phyloP scores from a whole-genome alignment of 106 monocot species.

The Alisma plantagoaquatica region DNA sequence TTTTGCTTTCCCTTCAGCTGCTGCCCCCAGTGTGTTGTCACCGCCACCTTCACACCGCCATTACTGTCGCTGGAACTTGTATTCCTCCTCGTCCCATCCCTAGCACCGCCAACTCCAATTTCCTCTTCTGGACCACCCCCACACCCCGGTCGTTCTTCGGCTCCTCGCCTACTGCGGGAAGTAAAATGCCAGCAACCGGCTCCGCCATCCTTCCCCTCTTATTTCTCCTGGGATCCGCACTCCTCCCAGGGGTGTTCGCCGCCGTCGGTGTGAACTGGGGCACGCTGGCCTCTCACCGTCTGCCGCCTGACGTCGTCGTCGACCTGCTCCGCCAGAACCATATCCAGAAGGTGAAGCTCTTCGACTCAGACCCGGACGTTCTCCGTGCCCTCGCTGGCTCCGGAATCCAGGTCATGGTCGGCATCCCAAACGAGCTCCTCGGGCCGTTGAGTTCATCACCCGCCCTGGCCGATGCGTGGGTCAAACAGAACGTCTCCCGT shows the following conservation, averaged over 20 bases:
- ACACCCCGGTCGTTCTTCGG: too few species aligned
- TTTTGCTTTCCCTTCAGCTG: too few species aligned
- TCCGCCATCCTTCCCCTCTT: slow-evolving; percentile 8
- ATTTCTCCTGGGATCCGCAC: slow-evolving; percentile 4
- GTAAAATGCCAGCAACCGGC: slow-evolving; percentile 16
- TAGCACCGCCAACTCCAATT: not conserved
- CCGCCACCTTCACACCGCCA: not conserved
- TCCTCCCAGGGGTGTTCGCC: slow-evolving; percentile 23
- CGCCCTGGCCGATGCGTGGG: slow-evolving; percentile 57
- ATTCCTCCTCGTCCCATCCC: not conserved
- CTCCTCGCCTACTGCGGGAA: too few species aligned
- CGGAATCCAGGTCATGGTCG: slow-evolving; percentile 84
- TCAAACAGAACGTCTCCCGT: slow-evolving; percentile 61
- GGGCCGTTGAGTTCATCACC: slow-evolving; percentile 32
- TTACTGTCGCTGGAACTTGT: not conserved
- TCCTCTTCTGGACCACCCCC: not conserved
- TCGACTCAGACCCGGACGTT: slow-evolving; percentile 55
- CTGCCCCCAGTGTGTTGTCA: not conserved
- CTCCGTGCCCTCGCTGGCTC: slow-evolving; percentile 76
- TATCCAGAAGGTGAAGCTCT: slow-evolving; percentile 87
- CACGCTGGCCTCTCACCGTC: slow-evolving; percentile 56
- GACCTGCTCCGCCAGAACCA: slow-evolving; percentile 66
- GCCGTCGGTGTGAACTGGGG: slow-evolving; percentile 96
- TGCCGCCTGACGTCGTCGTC: slow-evolving; percentile 60
- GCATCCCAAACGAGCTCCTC: slow-evolving; percentile 75